Evolutionary conservation across 2,329 filamentous ascomycete genomes (phyloP).

Genomic region (Monosporascus sp.): DNA sequence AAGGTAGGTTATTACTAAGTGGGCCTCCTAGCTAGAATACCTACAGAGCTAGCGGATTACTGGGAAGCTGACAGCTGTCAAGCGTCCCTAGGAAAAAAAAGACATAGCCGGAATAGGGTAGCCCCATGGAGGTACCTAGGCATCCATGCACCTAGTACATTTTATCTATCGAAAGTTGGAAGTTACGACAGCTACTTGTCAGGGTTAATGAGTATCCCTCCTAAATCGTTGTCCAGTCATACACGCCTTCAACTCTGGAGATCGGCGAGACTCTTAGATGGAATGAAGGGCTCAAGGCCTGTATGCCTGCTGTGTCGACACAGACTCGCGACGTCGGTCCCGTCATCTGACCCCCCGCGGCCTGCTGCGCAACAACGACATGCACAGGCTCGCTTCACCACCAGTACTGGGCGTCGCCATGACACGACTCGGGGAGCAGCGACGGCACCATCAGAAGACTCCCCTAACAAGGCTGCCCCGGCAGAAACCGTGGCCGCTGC

Average conservation of each 20-base stretch:
- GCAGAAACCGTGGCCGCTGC: neutral
- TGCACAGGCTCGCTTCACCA: neutral
- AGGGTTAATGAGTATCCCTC: no score
- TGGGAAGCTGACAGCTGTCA: no score
- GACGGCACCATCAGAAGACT: neutral
- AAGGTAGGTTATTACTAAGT: no score
- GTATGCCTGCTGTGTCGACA: slow-evolving; percentile 27
- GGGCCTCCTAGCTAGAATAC: no score
- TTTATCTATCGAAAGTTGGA: no score
- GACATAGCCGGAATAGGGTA: no score
- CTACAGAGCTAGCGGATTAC: no score
- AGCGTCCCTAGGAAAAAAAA: no score
- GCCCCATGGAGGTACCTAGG: no score
- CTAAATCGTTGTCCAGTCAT: no score
- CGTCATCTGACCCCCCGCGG: slow-evolving; percentile 12
- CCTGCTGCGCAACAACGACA: neutral
- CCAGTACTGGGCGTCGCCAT: neutral
- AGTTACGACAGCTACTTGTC: no score
- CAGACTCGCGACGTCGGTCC: slow-evolving; percentile 16
- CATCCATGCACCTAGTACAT: no score
- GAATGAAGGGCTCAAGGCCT: slow-evolving; percentile 23
- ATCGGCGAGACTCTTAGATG: slow-evolving; percentile 7
- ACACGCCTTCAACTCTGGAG: neutral
- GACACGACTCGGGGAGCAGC: neutral
- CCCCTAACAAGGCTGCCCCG: neutral